A percentile compares a stretch with the other conserved stretches of the same genome.
Conservation (phyloP, 345 rosid species). For the Syzygium aqueum region DNA sequence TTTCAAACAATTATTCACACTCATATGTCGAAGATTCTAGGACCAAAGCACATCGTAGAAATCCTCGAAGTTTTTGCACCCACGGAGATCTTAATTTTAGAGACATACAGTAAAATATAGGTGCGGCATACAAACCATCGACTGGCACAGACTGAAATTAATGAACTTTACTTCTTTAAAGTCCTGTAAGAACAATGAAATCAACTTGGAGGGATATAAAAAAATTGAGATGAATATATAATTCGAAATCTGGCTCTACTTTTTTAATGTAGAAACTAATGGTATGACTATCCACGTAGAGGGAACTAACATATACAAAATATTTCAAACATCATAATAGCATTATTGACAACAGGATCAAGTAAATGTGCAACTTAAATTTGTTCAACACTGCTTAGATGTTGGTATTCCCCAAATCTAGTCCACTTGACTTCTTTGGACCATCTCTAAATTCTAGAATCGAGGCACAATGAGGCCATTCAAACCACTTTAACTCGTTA, state of each 20-base stretch:
- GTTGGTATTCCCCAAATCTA: neutral
- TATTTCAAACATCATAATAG: too few relatives aligned
- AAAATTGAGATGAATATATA: too few relatives aligned
- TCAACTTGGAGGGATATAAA: too few relatives aligned
- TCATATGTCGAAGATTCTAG: neutral
- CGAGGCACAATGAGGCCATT: neutral
- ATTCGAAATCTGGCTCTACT: too few relatives aligned
- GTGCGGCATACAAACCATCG: too few relatives aligned
- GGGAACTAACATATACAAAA: too few relatives aligned
- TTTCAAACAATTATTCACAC: neutral
- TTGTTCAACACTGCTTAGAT: neutral
- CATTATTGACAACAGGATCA: too few relatives aligned
- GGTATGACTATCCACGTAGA: neutral
- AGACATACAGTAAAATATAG: neutral
- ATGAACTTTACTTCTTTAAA: neutral
- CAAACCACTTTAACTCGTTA: neutral
- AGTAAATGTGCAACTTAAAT: neutral
- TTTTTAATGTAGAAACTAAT: too few relatives aligned
- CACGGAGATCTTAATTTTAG: neutral
- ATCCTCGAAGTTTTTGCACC: neutral
- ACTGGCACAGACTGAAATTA: neutral
- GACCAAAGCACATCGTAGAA: neutral
- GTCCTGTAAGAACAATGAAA: neutral
- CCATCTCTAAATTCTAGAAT: neutral
- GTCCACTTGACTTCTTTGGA: neutral